Base-by-base conservation (phyloP, 371 early-diverging fungal genomes). In the Mortierella sp. region DNA sequence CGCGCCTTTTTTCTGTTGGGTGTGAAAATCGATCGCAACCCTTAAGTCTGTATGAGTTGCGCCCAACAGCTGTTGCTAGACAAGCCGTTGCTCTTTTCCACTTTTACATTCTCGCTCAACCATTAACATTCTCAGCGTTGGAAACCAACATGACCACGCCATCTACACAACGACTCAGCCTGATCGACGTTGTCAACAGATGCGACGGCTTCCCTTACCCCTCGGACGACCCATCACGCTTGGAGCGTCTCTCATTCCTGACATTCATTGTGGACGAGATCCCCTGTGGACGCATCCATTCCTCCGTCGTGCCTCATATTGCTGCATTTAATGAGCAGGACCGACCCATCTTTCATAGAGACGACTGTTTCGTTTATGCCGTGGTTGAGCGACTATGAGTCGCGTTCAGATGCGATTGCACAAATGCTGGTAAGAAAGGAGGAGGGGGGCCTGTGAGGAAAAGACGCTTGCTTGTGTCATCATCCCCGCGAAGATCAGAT, bases 151-250 rank as follows among this genome's bases (percentile, higher is more conserved):
- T 42, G 44, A 24, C 55, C 58, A n/a, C 55, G 1, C 11, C 31
- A 42, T 8, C 68, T 14, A 38, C 38, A 24, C 44, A 52, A 24
- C 80, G 42, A 9, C 72, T 84, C 65, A 70, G 78, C 16, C 57
- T 81, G 50, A 73, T 84, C 31, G 80, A 84, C 70, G 70, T 84
- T n/a, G 65, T 81, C 76, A 78, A 81, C 38, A 48, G 78, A 70
- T 84, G 84, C 58, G 84, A 84, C 71, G 76, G 77, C 26, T 81
- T 81, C 58, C 81, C 84, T n/a, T 79, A 78, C 48, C 34, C 81
- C 0, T n/a, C 70, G 0, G 80, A 84, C 21, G 80, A 84, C 13
- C 73, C 80, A 24, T 47, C n/a, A 7, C 63, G 50, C 0, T 48
- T 80, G 1, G 55, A 75, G 0, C 38, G 47, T 13, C 81, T 84